Percentiles rank a stretch among this genome's conserved stretches.
Evolutionary conservation across 1,284 basidiomycete genomes (phyloP).

Genomic region (Moesziomyces sp.): DNA sequence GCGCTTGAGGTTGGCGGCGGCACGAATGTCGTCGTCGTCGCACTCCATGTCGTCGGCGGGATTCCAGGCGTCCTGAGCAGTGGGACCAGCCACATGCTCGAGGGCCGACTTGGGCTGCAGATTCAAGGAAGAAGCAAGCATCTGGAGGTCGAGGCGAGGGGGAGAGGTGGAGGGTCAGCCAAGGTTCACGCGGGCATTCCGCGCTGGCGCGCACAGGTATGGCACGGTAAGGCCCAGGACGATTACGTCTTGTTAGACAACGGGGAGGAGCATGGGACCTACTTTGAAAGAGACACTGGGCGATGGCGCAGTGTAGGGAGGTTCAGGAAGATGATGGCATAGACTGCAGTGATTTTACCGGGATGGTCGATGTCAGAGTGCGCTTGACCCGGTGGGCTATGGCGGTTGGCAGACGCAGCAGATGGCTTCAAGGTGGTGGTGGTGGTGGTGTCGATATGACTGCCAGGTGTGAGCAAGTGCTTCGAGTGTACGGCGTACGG

Average conservation of each 20-base stretch:
- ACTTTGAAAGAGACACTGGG: slow-evolving; percentile 2
- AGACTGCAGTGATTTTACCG: not conserved
- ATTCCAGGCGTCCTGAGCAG: slow-evolving; percentile 21
- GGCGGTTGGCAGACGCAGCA: too few species aligned
- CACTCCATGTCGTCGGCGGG: slow-evolving; percentile 50
- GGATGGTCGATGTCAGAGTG: too few species aligned
- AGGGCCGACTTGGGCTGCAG: slow-evolving; percentile 16
- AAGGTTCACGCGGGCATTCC: not conserved
- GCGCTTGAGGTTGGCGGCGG: slow-evolving; percentile 14
- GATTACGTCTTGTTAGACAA: not conserved
- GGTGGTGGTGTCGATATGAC: too few species aligned
- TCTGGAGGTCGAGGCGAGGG: slow-evolving; percentile 5
- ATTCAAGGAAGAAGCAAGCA: slow-evolving; percentile 29
- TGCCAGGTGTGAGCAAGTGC: too few species aligned
- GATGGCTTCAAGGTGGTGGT: too few species aligned
- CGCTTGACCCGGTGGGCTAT: too few species aligned
- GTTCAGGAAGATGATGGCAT: slow-evolving; percentile 15
- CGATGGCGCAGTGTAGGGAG: slow-evolving; percentile 4
- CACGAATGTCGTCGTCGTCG: slow-evolving; percentile 28
- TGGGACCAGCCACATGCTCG: slow-evolving; percentile 15
- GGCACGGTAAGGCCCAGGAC: not conserved
- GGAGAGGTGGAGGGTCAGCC: slow-evolving; percentile 7
- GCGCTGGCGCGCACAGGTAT: too few species aligned
- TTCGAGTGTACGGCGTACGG: too few species aligned
- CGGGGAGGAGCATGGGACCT: slow-evolving; percentile 9